Evolutionary conservation across 1,139 yeast species (phyloP).

Genomic region (Candida gigantensis): DNA sequence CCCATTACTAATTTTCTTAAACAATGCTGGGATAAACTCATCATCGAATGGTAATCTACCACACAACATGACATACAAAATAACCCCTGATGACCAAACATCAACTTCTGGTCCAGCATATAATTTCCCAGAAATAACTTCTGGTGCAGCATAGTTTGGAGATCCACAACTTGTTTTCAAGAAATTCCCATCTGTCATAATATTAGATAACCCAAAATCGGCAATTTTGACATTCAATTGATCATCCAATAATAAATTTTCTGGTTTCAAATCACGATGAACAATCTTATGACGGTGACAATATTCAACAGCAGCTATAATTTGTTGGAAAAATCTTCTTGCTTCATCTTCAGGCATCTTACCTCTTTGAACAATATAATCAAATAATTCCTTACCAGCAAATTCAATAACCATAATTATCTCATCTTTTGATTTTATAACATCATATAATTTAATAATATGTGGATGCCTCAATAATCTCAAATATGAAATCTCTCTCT

Average conservation of each 20-base stretch:
- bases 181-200: slow-evolving; percentile 98
- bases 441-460: slow-evolving; percentile 93
- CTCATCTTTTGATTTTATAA: slow-evolving; percentile 92
- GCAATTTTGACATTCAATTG: slow-evolving; percentile 93
- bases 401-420: slow-evolving; percentile 97
- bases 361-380: slow-evolving; percentile 93
- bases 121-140: slow-evolving; percentile 91
- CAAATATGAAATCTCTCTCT: slow-evolving; percentile 89
- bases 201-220: slow-evolving; percentile 92
- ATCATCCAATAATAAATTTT: slow-evolving; percentile 86
- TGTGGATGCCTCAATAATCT: slow-evolving; percentile 93
- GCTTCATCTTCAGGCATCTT: slow-evolving; percentile 95
- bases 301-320: slow-evolving; percentile 95
- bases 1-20: slow-evolving; percentile 93
- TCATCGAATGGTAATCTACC: slow-evolving; percentile 98
- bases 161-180: slow-evolving; percentile 95
- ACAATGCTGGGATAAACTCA: slow-evolving; percentile 93
- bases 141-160: slow-evolving; percentile 98
- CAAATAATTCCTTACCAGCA: slow-evolving; percentile 95
- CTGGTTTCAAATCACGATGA: slow-evolving; percentile 95
- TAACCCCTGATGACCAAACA: slow-evolving; percentile 98
- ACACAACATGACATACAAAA: slow-evolving; percentile 92
- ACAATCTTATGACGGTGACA: slow-evolving; percentile 98
- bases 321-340: slow-evolving; percentile 93
- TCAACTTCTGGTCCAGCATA: slow-evolving; percentile 99